These are phyloP conservation scores for Eragrostis curvula DNA, from an alignment of 176 grass and related monocot species.

Conservation along the genomic window DNA sequence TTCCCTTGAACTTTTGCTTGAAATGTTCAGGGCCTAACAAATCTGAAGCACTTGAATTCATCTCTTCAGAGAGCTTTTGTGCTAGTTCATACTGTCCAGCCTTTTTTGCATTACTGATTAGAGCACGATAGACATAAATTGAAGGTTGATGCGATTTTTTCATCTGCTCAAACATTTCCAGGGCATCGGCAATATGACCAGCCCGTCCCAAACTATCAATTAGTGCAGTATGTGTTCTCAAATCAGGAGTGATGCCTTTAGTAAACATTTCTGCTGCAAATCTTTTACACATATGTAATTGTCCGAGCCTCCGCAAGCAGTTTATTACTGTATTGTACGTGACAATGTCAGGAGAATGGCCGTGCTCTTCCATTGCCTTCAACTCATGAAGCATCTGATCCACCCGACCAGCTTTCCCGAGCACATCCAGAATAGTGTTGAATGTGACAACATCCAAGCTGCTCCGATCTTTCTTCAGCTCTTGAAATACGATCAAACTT, in stretches of 20 bases:
- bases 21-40: slow-evolving; percentile 74
- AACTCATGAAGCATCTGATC: slow-evolving; percentile 73
- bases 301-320: slow-evolving; percentile 69
- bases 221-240: slow-evolving; percentile 77
- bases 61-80: slow-evolving; percentile 58
- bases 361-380: slow-evolving; percentile 66
- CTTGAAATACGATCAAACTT: slow-evolving; percentile 70
- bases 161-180: slow-evolving; percentile 72
- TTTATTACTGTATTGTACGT: slow-evolving; percentile 96
- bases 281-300: slow-evolving; percentile 60
- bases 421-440: slow-evolving; percentile 74
- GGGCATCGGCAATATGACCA: slow-evolving; percentile 63
- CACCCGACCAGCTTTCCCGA: slow-evolving; percentile 69
- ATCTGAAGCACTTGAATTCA: slow-evolving; percentile 59
- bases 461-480: slow-evolving; percentile 63
- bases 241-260: slow-evolving; percentile 69
- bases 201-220: slow-evolving; percentile 74
- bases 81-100: too few species aligned
- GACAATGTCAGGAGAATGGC: slow-evolving; percentile 68
- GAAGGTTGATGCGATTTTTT: slow-evolving; percentile 64
- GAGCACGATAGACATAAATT: slow-evolving; percentile 78
- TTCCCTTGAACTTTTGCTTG: slow-evolving; percentile 44
- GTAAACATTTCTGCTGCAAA: slow-evolving; percentile 69
- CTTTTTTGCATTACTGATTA: slow-evolving; percentile 67
- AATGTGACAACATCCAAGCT: slow-evolving; percentile 74